Conservation (phyloP, 768 basidiomycete genomes). For the Boletus bicolor region DNA sequence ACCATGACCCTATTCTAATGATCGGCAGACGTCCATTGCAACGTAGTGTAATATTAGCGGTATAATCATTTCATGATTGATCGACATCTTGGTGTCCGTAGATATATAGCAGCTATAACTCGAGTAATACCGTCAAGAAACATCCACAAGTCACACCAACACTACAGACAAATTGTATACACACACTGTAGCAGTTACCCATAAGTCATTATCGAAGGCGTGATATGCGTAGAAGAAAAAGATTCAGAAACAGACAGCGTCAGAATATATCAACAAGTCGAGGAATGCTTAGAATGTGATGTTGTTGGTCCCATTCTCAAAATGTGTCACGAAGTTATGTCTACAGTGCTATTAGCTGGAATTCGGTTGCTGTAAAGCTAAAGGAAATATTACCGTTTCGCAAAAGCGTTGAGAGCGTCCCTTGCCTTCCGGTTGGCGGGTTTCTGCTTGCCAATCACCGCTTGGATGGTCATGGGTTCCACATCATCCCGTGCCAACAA, state of each 20-base stretch:
- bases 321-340: slow-evolving; percentile 13
- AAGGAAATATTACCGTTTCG: slow-evolving; percentile 12
- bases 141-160: slow-evolving; percentile 2
- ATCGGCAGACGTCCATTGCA: background rate
- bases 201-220: slow-evolving; percentile 16
- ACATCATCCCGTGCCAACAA: slow-evolving; percentile 14
- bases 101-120: slow-evolving; percentile 4
- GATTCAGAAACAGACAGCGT: background rate
- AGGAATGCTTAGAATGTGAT: slow-evolving; percentile 21
- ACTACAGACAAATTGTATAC: slow-evolving; percentile 14
- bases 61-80: background rate
- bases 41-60: background rate
- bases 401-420: slow-evolving; percentile 9
- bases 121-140: slow-evolving; percentile 11
- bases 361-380: background rate
- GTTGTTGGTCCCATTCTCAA: slow-evolving; percentile 1
- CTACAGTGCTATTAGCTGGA: slow-evolving; percentile 14
- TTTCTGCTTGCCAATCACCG: slow-evolving; percentile 2
- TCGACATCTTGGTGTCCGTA: slow-evolving; percentile 4
- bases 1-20: background rate
- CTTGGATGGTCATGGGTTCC: slow-evolving; percentile 17
- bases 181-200: slow-evolving; percentile 8
- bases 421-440: background rate
- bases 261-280: background rate
- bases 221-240: background rate